phyloP scores from a whole-genome alignment of 2,329 filamentous ascomycete genomes.

The Monilinia fructicola region DNA sequence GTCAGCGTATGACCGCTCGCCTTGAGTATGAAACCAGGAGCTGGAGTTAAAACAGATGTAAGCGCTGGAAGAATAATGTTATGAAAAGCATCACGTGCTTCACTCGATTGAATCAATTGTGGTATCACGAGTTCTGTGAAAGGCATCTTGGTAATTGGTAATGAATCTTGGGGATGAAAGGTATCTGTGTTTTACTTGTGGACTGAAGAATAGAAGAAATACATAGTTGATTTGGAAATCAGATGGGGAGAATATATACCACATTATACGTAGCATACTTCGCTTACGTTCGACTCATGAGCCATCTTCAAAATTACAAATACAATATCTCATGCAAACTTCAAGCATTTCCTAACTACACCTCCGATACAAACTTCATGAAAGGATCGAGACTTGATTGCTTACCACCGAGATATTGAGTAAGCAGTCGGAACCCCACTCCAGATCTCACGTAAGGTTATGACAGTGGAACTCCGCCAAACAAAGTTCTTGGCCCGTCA shows the following conservation, averaged over 20 bases:
- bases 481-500: neutral
- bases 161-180: neutral
- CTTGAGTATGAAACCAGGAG: neutral
- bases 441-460: too few relatives aligned
- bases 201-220: too few relatives aligned
- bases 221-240: neutral
- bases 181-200: too few relatives aligned
- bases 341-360: too few relatives aligned
- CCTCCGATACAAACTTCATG: neutral
- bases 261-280: neutral
- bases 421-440: neutral
- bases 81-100: neutral
- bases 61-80: neutral
- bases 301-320: neutral
- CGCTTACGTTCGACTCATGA: neutral
- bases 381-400: too few relatives aligned
- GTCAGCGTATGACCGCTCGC: neutral
- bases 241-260: too few relatives aligned
- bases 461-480: neutral
- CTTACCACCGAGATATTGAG: too few relatives aligned
- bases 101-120: neutral
- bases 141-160: slow-evolving; percentile 6
- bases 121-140: slow-evolving; percentile 1
- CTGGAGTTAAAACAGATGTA: neutral
- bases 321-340: neutral